Evolutionary conservation across 192 early-diverging fungal species (phyloP), one percentile per base, ranked within the genome.

Genomic region (Backusella sp.): DNA sequence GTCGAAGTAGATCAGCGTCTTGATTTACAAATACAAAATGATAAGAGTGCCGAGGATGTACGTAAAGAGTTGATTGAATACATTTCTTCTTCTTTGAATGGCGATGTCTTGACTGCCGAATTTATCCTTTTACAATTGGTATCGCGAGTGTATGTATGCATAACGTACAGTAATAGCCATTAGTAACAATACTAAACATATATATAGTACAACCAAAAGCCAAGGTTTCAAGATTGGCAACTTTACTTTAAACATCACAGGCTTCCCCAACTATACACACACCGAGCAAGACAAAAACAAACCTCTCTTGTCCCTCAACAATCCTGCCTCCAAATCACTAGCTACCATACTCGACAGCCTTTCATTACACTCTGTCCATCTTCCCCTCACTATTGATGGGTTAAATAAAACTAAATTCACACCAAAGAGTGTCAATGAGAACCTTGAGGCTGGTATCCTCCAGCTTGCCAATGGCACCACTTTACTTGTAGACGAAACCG

Each of bases 401-500:
- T 78, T 94, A 28, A 94, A 94, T 70, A 78, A 82, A 12, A 70
- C 84, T 9, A 73, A 75, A 23, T 93, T 90, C 70, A 77, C 80
- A 68, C 93, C 93, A 6, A 81, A 83, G 23, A 87, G 87, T 17
- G 88, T 89, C 39, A 82, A 87, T 65, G 84, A 91, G 21, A 72
- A 77, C 37, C 76, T 94, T 23, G 70, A 77, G 8, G 83, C 92
- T 0, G 93, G 93, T 28, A 80, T 88, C 2, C 79, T 94, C 26
- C 93, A 94, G 80, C 81, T 93, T 23, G 79, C 85, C 15, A 62
- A 82, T 3, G 87, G 85, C 15, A 93, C 93, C 0, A 77, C 81
- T 34, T 65, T 93, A 12, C 69, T 93, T 4, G 83, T 92, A 36
- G 93, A 94, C 75, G 93, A 94, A 76, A 92, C 92, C 1, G 86